Conservation (phyloP, 331 rosid species). For the Malus hybrid region DNA sequence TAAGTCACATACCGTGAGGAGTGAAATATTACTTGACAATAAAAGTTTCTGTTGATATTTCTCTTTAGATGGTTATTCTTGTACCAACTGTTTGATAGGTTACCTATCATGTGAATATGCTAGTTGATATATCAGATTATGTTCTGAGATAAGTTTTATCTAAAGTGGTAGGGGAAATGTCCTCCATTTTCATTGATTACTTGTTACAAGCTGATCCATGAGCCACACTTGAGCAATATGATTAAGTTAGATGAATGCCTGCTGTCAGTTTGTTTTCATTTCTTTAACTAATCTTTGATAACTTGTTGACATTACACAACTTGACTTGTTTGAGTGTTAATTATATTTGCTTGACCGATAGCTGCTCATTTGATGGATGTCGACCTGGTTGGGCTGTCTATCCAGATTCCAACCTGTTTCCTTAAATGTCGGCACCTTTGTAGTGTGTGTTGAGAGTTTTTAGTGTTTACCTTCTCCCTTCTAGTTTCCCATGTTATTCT, state of each 20-base stretch:
- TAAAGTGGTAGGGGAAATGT: not conserved
- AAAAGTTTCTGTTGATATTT: not conserved
- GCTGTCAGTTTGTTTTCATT: not conserved
- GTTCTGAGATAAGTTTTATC: not conserved
- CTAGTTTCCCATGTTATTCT: not conserved
- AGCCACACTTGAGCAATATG: not conserved
- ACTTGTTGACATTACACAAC: not conserved
- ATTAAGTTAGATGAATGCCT: not conserved
- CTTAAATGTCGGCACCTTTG: not conserved
- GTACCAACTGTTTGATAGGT: not conserved
- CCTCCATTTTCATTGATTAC: not conserved
- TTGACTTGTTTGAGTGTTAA: not conserved
- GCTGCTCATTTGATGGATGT: not conserved
- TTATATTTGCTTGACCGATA: not conserved
- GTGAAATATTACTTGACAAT: not conserved
- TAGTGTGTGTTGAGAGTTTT: not conserved
- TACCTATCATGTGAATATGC: not conserved
- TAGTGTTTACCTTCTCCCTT: not conserved
- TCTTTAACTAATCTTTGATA: not conserved
- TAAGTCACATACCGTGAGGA: conserved; percentile 7
- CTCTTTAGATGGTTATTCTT: not conserved
- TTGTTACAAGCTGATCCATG: not conserved
- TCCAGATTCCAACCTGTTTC: not conserved
- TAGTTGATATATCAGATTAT: not conserved
- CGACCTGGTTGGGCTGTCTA: not conserved